phyloP scores from a whole-genome alignment of 129 eudicot genomes.

The Solidago caesia region DNA sequence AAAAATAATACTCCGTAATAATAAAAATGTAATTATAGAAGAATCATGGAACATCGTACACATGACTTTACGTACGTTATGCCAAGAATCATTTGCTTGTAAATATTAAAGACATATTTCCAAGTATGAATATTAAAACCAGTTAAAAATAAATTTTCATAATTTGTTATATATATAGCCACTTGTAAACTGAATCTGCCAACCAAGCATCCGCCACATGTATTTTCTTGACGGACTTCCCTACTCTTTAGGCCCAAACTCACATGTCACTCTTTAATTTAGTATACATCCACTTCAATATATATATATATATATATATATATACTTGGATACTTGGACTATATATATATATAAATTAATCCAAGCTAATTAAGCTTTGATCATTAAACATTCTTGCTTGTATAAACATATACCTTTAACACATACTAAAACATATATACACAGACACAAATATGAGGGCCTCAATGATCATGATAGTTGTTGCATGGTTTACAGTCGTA shows the following conservation, averaged over 20 bases:
- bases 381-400: constrained; percentile 6
- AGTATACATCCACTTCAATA: constrained; percentile 9
- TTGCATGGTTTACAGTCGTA: constrained; percentile 31
- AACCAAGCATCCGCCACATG: not conserved
- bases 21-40: too few species aligned
- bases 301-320: not conserved
- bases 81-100: not conserved
- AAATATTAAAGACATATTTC: not conserved
- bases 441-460: constrained; percentile 20
- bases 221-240: constrained; percentile 15
- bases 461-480: not conserved
- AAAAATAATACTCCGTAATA: too few species aligned
- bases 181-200: not conserved
- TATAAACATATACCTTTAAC: not conserved
- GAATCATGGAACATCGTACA: too few species aligned
- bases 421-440: constrained; percentile 6
- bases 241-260: not conserved
- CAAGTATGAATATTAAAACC: not conserved
- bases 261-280: constrained; percentile 16
- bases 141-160: not conserved
- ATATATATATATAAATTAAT: not conserved
- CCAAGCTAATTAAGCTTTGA: not conserved
- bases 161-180: too few species aligned
- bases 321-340: not conserved
- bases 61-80: too few species aligned